Base-by-base conservation (phyloP, 768 basidiomycete genomes). In the Boletus rufocinnamomeus region DNA sequence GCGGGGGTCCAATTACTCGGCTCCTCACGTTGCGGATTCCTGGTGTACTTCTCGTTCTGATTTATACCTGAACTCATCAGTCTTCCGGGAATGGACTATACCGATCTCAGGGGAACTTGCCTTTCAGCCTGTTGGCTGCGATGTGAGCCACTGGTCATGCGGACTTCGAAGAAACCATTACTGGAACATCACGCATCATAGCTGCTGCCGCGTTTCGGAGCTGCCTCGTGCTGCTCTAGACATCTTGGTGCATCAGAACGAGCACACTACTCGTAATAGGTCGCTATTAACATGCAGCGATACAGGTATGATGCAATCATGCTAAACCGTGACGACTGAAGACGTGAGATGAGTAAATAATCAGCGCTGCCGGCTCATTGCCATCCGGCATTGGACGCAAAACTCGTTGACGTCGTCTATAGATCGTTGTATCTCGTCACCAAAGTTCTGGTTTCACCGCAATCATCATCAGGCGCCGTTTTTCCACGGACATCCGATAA, bases 361-460 rank as follows among this genome's bases (percentile, higher is more conserved):
- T 72, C 57, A 61, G 25, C 53, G 68, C 49, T 66, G 69, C 19
- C 75, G 75, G 30, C 73, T 75, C 45, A 77, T 78, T 11, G 87
- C 86, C 56, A 85, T 81, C 38, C 84, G 82, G 71, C 89, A 91
- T 47, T 83, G 81, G 65, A 81, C 85, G 70, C 89, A 91, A 58
- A 77, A 85, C 52, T 90, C 87, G 65, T 89, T 81, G 64, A 89
- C 87, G 43, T 76, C 77, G 74, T 91, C 89, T 58, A 89, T 70
- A 66, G 86, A 83, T 59, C 80, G 79, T 67, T 91, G 84, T 56
- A 91, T 80, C 59, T 91, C 89, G 2, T 76, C 69, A 6, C 85
- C 89, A 71, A 80, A 91, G 65, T 82, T 81, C 89, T 91, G 67
- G 54, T 43, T 52, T 54, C 50, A 30, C 10, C 37, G 10, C 50